Base-by-base conservation (phyloP, 108 stramenopile genomes). In the Schizochytrium sp. region DNA sequence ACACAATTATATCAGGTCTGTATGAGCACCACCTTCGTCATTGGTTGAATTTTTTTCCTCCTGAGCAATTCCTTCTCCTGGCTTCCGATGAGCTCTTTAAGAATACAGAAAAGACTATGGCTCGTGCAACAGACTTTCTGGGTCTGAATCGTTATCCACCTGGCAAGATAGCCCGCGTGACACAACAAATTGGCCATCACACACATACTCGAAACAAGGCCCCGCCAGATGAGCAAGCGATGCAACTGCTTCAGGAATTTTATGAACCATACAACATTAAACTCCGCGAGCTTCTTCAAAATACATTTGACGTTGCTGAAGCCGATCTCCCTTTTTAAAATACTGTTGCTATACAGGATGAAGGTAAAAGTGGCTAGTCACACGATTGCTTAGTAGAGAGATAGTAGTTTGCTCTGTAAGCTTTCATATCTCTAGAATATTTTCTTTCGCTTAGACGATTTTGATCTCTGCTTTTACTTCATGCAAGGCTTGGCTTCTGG, bases 131-230 rank as follows among this genome's bases (percentile, higher is more conserved):
- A 7, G 64, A 69, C 28, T 69, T 69, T 38, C 64, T 69, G 42
- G 64, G 44, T 8, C 7, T 69, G 42, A 38, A 38, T 28, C 64
- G 42, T 7, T 69, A 69, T 38, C 42, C 12, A 15, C 7, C 7
- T 38, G 64, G 64, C 64, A 44, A 38, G 19, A 69, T 69, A 38
- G 28, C 64, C 40, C 10, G 28, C 12, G 28, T 15, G 44, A 8
- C 12, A 44, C 64, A 15, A 38, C 64, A 5, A 7, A 69, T 69
- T 69, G 64, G 64, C 12, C 64, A 12, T 8, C 64, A 69, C 64
- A 69, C 64, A 44, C 64, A 69, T 44, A 69, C 64, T 44, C 64
- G 64, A 15, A 69, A 69, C 64, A 69, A 69, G 64, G 64, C 64
- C 8, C 64, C 64, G 64, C 64, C 64, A 12, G 7, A 69, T 44